A percentile compares a stretch with the other conserved stretches of the same genome.
Evolutionary conservation across 2,329 filamentous ascomycete genomes (phyloP).

Genomic region (Ascosphaera pollenicola): DNA sequence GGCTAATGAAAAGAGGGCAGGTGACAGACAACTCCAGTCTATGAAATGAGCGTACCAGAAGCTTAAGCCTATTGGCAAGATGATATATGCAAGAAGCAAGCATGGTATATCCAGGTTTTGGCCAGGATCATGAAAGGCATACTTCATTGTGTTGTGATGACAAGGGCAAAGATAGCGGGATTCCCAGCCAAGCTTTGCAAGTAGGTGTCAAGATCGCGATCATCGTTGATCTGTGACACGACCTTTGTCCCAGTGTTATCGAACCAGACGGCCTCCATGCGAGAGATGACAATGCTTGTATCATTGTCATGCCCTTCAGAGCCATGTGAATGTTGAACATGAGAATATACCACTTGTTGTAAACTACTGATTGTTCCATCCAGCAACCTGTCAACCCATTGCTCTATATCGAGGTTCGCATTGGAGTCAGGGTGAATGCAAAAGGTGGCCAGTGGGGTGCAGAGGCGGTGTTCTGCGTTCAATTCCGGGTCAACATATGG

Average conservation of each 20-base stretch:
- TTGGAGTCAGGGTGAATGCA: neutral
- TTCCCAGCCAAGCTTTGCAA: conserved; percentile 15
- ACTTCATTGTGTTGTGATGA: neutral
- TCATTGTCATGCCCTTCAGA: neutral
- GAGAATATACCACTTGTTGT: neutral
- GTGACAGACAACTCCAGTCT: no score
- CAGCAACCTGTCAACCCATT: neutral
- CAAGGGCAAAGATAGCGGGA: neutral
- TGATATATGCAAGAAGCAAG: no score
- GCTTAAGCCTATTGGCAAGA: no score
- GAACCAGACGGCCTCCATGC: neutral
- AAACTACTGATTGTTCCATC: neutral
- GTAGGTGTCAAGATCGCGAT: conserved; percentile 52
- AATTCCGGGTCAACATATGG: neutral
- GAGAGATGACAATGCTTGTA: neutral
- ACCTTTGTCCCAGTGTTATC: conserved; percentile 12
- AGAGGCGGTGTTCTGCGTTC: neutral
- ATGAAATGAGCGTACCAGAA: no score
- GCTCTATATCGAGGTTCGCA: neutral
- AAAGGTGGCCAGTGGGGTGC: neutral
- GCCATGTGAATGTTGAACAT: neutral
- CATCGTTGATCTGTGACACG: conserved; percentile 34
- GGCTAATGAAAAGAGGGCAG: no score
- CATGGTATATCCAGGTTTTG: no score
- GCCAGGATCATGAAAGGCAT: neutral